These are phyloP conservation scores for Neonectria magnoliae DNA, from an alignment of 2,329 filamentous ascomycete species.

Conservation along the genomic window DNA sequence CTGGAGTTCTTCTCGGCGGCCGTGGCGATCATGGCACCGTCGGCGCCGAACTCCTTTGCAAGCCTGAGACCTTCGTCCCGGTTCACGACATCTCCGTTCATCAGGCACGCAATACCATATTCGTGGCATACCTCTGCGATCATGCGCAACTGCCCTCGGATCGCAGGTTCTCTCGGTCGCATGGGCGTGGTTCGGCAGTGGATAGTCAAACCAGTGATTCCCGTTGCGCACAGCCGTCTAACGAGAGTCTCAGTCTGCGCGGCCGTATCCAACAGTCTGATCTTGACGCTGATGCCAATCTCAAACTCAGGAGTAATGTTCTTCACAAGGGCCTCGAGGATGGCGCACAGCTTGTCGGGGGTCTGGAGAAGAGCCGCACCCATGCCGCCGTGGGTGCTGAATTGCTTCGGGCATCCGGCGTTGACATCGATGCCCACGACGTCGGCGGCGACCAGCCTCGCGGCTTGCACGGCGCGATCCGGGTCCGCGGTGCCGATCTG, in stretches of 20 bases:
- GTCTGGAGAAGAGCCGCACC: constrained; percentile 88
- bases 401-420: constrained; percentile 97
- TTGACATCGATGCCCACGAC: constrained; percentile 97
- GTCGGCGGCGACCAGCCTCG: constrained; percentile 83
- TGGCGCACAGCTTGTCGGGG: constrained; percentile 84
- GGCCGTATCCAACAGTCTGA: constrained; percentile 82
- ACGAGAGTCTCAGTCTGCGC: constrained; percentile 83
- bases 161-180: constrained; percentile 88
- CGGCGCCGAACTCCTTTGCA: constrained; percentile 81
- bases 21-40: constrained; percentile 97
- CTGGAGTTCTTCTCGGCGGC: constrained; percentile 91
- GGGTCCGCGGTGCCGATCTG: constrained; percentile 92
- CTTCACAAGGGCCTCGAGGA: constrained; percentile 83
- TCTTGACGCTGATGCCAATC: constrained; percentile 97
- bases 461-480: constrained; percentile 83
- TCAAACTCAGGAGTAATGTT: constrained; percentile 80
- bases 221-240: constrained; percentile 80
- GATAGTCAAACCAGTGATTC: constrained; percentile 90
- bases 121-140: constrained; percentile 82
- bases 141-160: constrained; percentile 87
- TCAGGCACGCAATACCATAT: constrained; percentile 88
- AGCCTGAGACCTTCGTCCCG: constrained; percentile 78
- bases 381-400: constrained; percentile 94
- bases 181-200: constrained; percentile 97
- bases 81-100: constrained; percentile 91